Evolutionary conservation across 2,329 filamentous ascomycete genomes (phyloP).

Genomic region (Neoarthrinium moseri): DNA sequence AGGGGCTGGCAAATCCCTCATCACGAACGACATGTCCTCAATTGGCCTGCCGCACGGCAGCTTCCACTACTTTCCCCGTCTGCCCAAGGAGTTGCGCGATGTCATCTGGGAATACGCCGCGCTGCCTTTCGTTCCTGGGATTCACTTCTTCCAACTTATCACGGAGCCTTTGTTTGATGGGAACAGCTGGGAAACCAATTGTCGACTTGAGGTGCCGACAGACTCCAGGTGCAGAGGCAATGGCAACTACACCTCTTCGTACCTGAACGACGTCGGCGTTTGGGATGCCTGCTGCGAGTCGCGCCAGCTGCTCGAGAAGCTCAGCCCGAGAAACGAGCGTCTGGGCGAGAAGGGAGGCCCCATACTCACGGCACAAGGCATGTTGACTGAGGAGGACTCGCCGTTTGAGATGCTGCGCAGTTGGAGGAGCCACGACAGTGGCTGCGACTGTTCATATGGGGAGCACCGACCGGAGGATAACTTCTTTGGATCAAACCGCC

Average conservation of each 20-base stretch:
- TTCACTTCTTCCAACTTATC: conserved; percentile 8
- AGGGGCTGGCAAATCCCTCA: not conserved
- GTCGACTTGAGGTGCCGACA: not conserved
- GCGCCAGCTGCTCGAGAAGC: not conserved
- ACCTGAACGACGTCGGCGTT: conserved; percentile 1
- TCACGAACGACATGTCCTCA: not conserved
- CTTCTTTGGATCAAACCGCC: not conserved
- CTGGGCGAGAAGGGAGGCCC: not conserved
- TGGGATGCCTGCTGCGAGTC: conserved; percentile 9
- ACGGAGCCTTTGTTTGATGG: not conserved
- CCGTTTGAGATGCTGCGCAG: not conserved
- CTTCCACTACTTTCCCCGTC: conserved; percentile 7
- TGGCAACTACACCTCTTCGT: conserved; percentile 1
- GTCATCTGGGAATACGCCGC: conserved; percentile 6
- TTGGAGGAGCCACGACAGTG: not conserved
- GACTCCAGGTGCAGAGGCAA: not conserved
- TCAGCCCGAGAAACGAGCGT: not conserved
- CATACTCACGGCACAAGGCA: not conserved
- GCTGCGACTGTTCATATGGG: conserved; percentile 1
- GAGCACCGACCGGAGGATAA: not conserved
- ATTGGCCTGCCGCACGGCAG: not conserved
- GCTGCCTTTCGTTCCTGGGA: not conserved
- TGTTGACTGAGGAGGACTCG: not conserved
- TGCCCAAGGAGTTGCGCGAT: conserved; percentile 6
- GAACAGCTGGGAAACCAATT: not conserved